Base-by-base conservation (phyloP, 2,329 filamentous ascomycete species). In the Microsporum audouinii region DNA sequence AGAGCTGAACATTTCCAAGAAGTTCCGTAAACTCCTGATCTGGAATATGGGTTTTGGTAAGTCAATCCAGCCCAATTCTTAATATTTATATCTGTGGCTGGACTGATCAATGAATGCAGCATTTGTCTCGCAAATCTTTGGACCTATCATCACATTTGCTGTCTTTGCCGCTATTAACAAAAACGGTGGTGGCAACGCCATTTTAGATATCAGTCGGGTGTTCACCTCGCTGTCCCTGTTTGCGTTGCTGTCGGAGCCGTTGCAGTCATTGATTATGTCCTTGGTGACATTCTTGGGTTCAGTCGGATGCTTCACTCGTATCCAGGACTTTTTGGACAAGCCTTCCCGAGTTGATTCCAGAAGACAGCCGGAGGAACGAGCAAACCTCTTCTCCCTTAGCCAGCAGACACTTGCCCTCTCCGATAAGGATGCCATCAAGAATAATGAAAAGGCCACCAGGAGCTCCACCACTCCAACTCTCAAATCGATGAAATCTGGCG, bases 191-290 rank as follows among this genome's bases (percentile, higher is more conserved):
- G 68, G 70, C 14, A 61, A 67, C 27, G 56, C 62, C 12, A 66
- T 69, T 3, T 67, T 80, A 23, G 74, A 75, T 45, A 75, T 75
- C 2, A 71, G 75, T 2, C 73, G 69, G 6, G 74, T 76, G 0
- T 80, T 77, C 63, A 79, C 78, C 0, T 77, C 78, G 1, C 64
- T 80, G 2, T 78, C 78, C 0, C 72, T 80, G 0, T 78, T 80
- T 60, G 72, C 75, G 0, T 71, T 80, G 5, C 65, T 80, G 2
- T 71, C 77, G 0, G 76, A 79, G 47, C 78, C 78, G 3, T 70
- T 80, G 0, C 66, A 75, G 17, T 75, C 73, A 2, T 68, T 80
- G 36, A 76, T 80, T 6, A 77, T 77, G 73, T 73, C 76, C 6
- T 66, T 79, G 7, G 72, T 75, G 61, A 69, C 72, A 2, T 76